Conservation (phyloP, 2,329 filamentous ascomycete genomes). For the Colletotrichum acutatum region DNA sequence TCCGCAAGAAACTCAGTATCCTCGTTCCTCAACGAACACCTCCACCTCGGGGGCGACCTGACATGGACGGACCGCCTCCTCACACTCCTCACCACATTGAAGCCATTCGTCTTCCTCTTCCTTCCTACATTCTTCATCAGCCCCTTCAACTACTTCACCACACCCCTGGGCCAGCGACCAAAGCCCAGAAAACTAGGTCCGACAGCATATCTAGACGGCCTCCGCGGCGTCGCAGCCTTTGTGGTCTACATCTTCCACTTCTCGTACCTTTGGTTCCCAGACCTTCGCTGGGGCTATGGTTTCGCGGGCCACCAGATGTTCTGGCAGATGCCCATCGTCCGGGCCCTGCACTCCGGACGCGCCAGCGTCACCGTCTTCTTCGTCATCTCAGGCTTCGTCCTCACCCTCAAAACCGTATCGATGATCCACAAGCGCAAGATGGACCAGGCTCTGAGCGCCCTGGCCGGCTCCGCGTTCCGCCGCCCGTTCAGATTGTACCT, state of each 20-base stretch:
- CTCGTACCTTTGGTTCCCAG: conserved; percentile 28
- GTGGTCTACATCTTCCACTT: conserved; percentile 68
- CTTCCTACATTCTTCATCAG: not conserved
- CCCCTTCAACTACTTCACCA: not conserved
- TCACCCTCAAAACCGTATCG: conserved; percentile 62
- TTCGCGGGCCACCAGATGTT: conserved; percentile 56
- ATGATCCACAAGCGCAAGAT: conserved; percentile 50
- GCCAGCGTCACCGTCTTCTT: conserved; percentile 70
- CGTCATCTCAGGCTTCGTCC: conserved; percentile 70
- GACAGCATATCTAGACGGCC: conserved; percentile 67
- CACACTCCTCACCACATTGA: not conserved
- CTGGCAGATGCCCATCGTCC: conserved; percentile 60
- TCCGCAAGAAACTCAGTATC: conserved; percentile 10
- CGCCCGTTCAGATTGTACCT: conserved; percentile 62
- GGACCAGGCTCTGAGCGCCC: conserved; percentile 52
- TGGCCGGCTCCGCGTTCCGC: conserved; percentile 62
- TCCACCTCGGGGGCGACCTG: not conserved
- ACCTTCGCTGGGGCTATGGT: conserved; percentile 49
- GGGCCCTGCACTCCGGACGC: conserved; percentile 64
- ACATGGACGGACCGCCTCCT: not conserved
- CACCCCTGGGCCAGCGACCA: accelerated
- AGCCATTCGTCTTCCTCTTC: not conserved
- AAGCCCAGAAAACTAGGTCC: conserved; percentile 46
- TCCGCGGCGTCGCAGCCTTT: conserved; percentile 65
- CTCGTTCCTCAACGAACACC: not conserved